A percentile compares a stretch with the other conserved stretches of the same genome.
Evolutionary conservation across 2,329 filamentous ascomycete genomes (phyloP).

Genomic region (Trichoderma guizhouense): DNA sequence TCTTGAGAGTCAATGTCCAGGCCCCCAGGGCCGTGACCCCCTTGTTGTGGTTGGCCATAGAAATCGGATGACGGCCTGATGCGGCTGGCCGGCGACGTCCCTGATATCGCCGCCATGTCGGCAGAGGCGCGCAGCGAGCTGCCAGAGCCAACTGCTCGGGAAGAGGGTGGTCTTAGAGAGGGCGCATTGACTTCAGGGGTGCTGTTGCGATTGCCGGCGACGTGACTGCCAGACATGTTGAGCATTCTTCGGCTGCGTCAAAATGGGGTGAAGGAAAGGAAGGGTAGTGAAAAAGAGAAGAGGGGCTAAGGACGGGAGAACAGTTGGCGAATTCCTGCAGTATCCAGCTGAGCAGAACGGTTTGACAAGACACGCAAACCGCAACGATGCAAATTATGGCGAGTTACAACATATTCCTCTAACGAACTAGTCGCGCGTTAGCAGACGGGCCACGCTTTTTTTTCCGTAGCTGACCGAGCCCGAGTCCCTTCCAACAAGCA

Average conservation of each 20-base stretch:
- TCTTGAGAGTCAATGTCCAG: constrained; percentile 80
- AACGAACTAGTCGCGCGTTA: constrained; percentile 25
- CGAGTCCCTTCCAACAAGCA: neutral
- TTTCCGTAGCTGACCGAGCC: neutral
- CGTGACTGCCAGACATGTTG: constrained; percentile 66
- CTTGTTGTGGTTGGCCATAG: constrained; percentile 73
- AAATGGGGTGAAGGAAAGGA: constrained; percentile 16
- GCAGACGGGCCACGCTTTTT: constrained; percentile 14
- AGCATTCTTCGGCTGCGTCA: constrained; percentile 40
- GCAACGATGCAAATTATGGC: constrained; percentile 21
- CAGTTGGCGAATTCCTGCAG: constrained; percentile 63
- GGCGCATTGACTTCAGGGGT: constrained; percentile 87
- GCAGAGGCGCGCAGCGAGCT: constrained; percentile 92
- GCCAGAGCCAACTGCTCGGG: constrained; percentile 71
- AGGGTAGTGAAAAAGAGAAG: constrained; percentile 8
- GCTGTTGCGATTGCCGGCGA: constrained; percentile 87
- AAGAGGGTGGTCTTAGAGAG: constrained; percentile 76
- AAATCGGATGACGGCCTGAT: constrained; percentile 95
- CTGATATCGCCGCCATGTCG: constrained; percentile 82
- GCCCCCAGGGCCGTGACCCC: constrained; percentile 62
- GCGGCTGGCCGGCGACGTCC: constrained; percentile 65
- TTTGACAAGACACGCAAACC: constrained; percentile 36
- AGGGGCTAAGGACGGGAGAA: constrained; percentile 25
- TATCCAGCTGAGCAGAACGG: constrained; percentile 80
- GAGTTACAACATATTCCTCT: constrained; percentile 34